phyloP scores from a whole-genome alignment of 257 asterid genomes.

The Ballota nigra region DNA sequence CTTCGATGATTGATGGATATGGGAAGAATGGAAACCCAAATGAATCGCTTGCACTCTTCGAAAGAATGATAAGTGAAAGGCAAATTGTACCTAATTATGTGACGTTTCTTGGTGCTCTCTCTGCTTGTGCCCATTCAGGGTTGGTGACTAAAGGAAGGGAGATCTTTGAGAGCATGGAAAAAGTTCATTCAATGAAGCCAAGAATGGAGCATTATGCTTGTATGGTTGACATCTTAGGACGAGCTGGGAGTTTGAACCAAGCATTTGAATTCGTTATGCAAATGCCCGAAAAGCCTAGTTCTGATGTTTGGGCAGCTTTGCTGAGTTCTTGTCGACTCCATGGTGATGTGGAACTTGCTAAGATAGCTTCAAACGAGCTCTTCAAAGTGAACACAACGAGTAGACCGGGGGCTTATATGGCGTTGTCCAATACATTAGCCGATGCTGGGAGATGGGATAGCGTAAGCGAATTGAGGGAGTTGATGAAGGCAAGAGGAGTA shows the following conservation, averaged over 20 bases:
- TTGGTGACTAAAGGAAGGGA: constrained; percentile 60
- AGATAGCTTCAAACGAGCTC: constrained; percentile 77
- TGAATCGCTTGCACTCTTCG: constrained; percentile 65
- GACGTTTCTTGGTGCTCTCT: constrained; percentile 72
- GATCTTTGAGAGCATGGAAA: constrained; percentile 59
- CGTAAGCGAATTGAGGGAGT: constrained; percentile 75
- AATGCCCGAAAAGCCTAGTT: constrained; percentile 66
- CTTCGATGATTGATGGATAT: constrained; percentile 94
- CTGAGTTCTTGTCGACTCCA: constrained; percentile 76
- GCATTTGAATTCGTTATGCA: constrained; percentile 61
- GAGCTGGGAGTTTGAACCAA: constrained; percentile 65
- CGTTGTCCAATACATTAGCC: constrained; percentile 75
- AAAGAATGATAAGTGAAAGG: constrained; percentile 39
- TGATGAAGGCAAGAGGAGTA: constrained; percentile 79
- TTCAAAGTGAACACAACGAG: constrained; percentile 40
- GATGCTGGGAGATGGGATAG: constrained; percentile 90
- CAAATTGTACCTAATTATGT: constrained; percentile 60
- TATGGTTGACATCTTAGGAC: constrained; percentile 82
- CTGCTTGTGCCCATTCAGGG: constrained; percentile 92
- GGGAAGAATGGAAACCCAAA: constrained; percentile 79
- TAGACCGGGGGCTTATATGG: constrained; percentile 82
- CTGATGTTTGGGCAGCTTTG: constrained; percentile 91
- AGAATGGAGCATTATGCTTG: constrained; percentile 93
- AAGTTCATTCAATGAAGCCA: constrained; percentile 62
- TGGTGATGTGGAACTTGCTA: constrained; percentile 81